Conservation (phyloP, 2,329 filamentous ascomycete genomes). For the Scedosporium minutisporum region DNA sequence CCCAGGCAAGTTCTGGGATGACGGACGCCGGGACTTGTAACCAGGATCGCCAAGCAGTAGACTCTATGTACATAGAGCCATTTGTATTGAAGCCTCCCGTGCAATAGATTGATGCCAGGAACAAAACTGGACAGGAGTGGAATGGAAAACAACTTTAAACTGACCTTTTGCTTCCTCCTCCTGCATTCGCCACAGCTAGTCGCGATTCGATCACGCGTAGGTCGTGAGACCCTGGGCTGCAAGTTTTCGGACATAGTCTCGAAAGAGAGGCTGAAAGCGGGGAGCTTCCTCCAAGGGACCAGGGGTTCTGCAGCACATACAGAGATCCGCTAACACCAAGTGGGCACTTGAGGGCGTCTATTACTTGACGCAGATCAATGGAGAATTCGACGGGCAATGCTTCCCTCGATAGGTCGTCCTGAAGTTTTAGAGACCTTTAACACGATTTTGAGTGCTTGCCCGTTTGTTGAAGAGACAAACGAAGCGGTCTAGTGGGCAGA, state of each 20-base stretch:
- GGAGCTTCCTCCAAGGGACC: too few species aligned
- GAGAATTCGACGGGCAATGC: too few species aligned
- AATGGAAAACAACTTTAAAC: constrained; percentile 5
- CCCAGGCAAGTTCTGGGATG: background rate
- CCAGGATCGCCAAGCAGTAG: background rate
- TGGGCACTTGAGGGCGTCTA: too few species aligned
- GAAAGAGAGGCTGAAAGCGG: constrained; percentile 2
- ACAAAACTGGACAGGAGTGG: background rate
- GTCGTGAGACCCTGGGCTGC: constrained; percentile 13
- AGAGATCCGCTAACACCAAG: background rate
- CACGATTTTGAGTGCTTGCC: too few species aligned
- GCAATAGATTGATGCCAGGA: background rate
- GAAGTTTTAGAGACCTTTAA: too few species aligned
- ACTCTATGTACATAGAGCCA: background rate
- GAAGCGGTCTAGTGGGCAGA: too few species aligned
- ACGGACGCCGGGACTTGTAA: background rate
- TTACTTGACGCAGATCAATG: too few species aligned
- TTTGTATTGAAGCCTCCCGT: background rate
- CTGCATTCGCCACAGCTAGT: constrained; percentile 42
- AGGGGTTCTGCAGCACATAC: background rate
- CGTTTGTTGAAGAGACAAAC: too few species aligned
- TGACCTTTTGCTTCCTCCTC: constrained; percentile 41
- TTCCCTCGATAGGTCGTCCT: too few species aligned
- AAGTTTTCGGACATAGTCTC: constrained; percentile 24
- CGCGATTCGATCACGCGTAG: constrained; percentile 8